phyloP scores from a whole-genome alignment of 225 moss, liverwort and hornwort species.

The Polytrichum commune region DNA sequence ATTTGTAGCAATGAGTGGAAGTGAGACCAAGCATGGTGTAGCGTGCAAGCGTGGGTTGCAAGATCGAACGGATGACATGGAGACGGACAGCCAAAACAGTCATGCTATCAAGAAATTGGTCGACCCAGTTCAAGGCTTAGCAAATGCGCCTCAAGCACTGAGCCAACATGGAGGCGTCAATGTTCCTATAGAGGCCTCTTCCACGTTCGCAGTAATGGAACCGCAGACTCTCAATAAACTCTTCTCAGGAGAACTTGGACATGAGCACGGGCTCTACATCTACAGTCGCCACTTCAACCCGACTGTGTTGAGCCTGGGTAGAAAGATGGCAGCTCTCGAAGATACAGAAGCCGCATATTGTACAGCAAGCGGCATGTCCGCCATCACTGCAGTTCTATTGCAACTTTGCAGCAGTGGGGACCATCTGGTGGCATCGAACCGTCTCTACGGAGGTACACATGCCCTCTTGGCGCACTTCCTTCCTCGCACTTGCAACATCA shows the following conservation, averaged over 20 bases:
- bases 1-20: constrained; percentile 13
- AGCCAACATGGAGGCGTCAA: constrained; percentile 79
- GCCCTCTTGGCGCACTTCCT: constrained; percentile 77
- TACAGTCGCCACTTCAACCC: constrained; percentile 95
- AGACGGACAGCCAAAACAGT: constrained; percentile 8
- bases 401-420: constrained; percentile 91
- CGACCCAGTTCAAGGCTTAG: constrained; percentile 64
- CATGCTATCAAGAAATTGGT: constrained; percentile 35
- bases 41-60: constrained; percentile 31
- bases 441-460: constrained; percentile 85
- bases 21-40: constrained; percentile 9
- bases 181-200: constrained; percentile 62
- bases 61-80: constrained; percentile 27
- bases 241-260: constrained; percentile 74
- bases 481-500: constrained; percentile 73
- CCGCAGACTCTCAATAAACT: constrained; percentile 71
- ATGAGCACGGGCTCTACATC: constrained; percentile 62
- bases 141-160: constrained; percentile 39
- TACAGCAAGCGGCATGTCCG: constrained; percentile 91
- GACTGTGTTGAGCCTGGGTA: constrained; percentile 66
- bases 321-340: constrained; percentile 88
- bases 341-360: constrained; percentile 91
- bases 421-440: constrained; percentile 80
- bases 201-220: constrained; percentile 77
- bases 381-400: constrained; percentile 67